These are phyloP conservation scores for Calocera cornea DNA, from an alignment of 768 basidiomycete species.

Conservation along the genomic window DNA sequence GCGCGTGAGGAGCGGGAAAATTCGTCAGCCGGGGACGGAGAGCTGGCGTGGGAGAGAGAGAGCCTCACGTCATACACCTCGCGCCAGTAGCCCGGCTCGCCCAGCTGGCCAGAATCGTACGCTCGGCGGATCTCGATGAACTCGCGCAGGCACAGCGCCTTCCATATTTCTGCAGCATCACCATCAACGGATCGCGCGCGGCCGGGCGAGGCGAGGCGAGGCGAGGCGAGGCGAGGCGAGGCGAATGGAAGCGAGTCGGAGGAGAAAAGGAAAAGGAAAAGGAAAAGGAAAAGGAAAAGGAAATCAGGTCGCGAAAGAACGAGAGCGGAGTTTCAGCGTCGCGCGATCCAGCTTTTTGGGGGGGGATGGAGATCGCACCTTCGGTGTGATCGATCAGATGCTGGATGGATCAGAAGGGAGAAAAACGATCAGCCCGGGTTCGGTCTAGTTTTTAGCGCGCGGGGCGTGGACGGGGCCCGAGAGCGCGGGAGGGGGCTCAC, in stretches of 20 bases:
- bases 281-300: background rate
- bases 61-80: conserved; percentile 50
- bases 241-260: background rate
- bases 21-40: conserved; percentile 9
- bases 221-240: no score
- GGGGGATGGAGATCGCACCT: background rate
- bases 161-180: conserved; percentile 15
- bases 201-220: no score
- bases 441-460: background rate
- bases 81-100: conserved; percentile 51
- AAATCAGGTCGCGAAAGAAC: background rate
- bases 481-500: conserved; percentile 32
- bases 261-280: conserved; percentile 7
- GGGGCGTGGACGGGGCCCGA: background rate
- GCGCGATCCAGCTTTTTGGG: conserved; percentile 8
- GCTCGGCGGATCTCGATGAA: conserved; percentile 43
- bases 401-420: background rate
- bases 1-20: conserved; percentile 32
- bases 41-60: background rate
- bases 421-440: background rate
- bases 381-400: conserved; percentile 2
- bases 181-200: conserved; percentile 8
- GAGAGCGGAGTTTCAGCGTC: conserved; percentile 11
- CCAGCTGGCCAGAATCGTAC: conserved; percentile 29
- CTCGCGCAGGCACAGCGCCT: conserved; percentile 42